Evolutionary conservation across 129 eudicot genomes (phyloP).

Genomic region (Erigeron canadensis): DNA sequence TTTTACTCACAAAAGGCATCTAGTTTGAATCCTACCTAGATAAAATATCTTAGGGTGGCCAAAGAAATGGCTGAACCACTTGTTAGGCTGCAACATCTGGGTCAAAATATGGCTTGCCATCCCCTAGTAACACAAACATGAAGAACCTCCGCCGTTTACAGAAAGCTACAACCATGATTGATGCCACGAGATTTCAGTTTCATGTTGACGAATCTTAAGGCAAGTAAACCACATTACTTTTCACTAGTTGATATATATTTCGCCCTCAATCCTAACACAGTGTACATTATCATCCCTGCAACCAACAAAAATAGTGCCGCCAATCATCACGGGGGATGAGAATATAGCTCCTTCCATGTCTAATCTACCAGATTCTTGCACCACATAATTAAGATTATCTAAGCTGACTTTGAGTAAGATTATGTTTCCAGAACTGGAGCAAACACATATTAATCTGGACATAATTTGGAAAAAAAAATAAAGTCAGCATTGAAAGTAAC

Average conservation of each 20-base stretch:
- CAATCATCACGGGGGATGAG: conserved; percentile 91
- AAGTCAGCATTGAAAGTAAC: conserved; percentile 6
- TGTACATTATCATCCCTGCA: conserved; percentile 82
- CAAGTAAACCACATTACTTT: neutral
- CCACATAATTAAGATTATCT: conserved; percentile 23
- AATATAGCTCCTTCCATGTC: conserved; percentile 79
- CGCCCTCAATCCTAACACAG: conserved; percentile 43
- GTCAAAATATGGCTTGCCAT: too few species aligned
- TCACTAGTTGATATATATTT: neutral
- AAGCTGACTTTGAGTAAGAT: conserved; percentile 42
- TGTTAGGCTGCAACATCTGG: too few species aligned
- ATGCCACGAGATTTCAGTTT: neutral
- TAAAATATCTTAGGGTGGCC: too few species aligned
- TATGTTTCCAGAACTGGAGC: conserved; percentile 76
- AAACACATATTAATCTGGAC: conserved; percentile 75
- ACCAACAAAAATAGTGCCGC: conserved; percentile 77
- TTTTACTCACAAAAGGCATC: too few species aligned
- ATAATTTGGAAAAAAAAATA: conserved; percentile 9
- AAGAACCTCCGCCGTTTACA: neutral
- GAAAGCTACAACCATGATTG: neutral
- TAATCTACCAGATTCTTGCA: conserved; percentile 57
- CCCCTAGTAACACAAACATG: too few species aligned
- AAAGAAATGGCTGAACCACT: too few species aligned
- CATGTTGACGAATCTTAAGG: neutral
- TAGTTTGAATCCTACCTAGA: too few species aligned